These are phyloP conservation scores for Endocalyx cinctus DNA, from an alignment of 2,329 filamentous ascomycete species.

Conservation along the genomic window DNA sequence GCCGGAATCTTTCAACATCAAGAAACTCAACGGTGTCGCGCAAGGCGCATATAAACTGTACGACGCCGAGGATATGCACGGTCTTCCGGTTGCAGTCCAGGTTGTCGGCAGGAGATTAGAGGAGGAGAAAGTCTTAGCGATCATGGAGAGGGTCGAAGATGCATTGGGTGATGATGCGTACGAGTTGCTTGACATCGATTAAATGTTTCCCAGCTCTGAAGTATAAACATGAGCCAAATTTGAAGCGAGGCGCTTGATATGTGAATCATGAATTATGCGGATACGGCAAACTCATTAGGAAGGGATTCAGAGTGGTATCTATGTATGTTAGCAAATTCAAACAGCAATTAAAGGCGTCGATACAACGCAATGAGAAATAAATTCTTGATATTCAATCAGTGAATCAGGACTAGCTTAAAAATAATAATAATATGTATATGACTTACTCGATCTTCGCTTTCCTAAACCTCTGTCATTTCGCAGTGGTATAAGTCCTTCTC, in stretches of 20 bases:
- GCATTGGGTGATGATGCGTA: constrained; percentile 60
- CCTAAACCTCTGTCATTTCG: too few species aligned
- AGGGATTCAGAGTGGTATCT: too few species aligned
- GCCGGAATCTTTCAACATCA: constrained; percentile 54
- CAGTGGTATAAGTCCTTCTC: too few species aligned
- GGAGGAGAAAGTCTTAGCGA: constrained; percentile 80
- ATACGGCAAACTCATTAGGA: background rate
- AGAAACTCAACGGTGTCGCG: constrained; percentile 72
- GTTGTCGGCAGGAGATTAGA: constrained; percentile 74
- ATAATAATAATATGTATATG: too few species aligned
- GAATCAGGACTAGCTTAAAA: too few species aligned
- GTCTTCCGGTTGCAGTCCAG: constrained; percentile 81
- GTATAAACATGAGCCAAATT: background rate
- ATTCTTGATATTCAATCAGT: too few species aligned
- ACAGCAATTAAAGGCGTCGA: too few species aligned
- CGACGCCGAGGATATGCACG: constrained; percentile 77
- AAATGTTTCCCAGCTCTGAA: constrained; percentile 3
- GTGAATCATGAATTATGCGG: background rate
- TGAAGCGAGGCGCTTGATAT: background rate
- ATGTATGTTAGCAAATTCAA: too few species aligned
- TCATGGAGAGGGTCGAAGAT: constrained; percentile 75
- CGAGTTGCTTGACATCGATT: constrained; percentile 44
- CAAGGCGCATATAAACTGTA: constrained; percentile 83
- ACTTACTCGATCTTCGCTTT: too few species aligned
- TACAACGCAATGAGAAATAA: too few species aligned